Evolutionary conservation across 2,329 filamentous ascomycete species (phyloP).

Genomic region (Phialophora verrucosa): DNA sequence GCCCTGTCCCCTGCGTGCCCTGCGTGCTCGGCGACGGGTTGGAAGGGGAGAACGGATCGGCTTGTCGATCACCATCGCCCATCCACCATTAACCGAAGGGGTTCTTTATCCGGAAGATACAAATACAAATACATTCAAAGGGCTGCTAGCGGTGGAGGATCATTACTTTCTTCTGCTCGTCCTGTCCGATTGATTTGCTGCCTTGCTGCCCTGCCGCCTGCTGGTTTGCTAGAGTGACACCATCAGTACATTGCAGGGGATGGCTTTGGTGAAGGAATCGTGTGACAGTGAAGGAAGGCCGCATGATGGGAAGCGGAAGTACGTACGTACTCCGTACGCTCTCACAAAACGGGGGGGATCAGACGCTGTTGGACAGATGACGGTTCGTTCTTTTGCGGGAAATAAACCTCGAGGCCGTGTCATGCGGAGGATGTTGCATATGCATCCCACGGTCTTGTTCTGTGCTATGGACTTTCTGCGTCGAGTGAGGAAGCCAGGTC

Average conservation of each 20-base stretch:
- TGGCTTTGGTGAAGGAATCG: no score
- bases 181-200: no score
- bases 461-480: neutral
- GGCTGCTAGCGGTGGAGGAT: no score
- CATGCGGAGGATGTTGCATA: neutral
- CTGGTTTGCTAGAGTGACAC: no score
- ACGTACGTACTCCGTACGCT: neutral
- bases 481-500: neutral
- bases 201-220: no score
- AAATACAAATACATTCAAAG: no score
- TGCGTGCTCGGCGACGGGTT: neutral
- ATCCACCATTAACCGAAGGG: no score
- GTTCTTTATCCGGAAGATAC: no score
- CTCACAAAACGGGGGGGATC: neutral
- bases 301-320: neutral
- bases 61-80: no score
- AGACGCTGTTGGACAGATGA: neutral
- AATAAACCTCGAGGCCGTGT: neutral
- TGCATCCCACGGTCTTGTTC: neutral
- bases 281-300: neutral
- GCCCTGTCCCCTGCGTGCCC: neutral
- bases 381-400: neutral
- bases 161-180: no score
- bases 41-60: neutral
- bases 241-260: no score